phyloP scores from a whole-genome alignment of 2,329 filamentous ascomycete species.

The Alternaria panax region DNA sequence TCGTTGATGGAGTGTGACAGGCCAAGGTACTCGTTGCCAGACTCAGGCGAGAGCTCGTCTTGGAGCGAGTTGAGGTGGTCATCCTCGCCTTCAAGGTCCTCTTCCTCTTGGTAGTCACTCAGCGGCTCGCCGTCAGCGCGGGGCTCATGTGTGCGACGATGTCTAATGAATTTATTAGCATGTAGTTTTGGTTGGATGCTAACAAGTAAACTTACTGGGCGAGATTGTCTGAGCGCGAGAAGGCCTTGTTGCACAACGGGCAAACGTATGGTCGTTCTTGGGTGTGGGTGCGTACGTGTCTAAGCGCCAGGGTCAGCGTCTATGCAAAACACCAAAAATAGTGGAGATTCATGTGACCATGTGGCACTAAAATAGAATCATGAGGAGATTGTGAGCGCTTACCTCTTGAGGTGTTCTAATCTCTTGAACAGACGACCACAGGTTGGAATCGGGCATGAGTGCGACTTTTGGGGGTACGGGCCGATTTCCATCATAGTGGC shows the following conservation, averaged over 20 bases:
- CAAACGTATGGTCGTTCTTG: slow-evolving; percentile 99
- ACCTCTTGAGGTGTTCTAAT: slow-evolving; percentile 98
- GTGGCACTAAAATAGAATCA: slow-evolving; percentile 20
- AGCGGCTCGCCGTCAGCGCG: slow-evolving; percentile 69
- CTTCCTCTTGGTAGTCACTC: slow-evolving; percentile 75
- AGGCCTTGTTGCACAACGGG: slow-evolving; percentile 97
- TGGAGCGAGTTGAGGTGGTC: slow-evolving; percentile 83
- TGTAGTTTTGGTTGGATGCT: slow-evolving; percentile 18
- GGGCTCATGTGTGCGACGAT: slow-evolving; percentile 82
- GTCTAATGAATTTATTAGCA: slow-evolving; percentile 60
- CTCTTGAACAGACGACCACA: slow-evolving; percentile 98
- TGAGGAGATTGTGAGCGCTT: slow-evolving; percentile 61
- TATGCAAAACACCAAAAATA: slow-evolving; percentile 51
- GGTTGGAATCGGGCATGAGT: slow-evolving; percentile 98
- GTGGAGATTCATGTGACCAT: slow-evolving; percentile 12
- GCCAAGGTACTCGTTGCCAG: slow-evolving; percentile 67
- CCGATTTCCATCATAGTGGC: slow-evolving; percentile 96
- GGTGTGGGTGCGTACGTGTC: slow-evolving; percentile 98
- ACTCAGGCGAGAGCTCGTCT: slow-evolving; percentile 78
- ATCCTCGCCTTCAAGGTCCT: slow-evolving; percentile 88
- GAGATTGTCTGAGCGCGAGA: slow-evolving; percentile 97
- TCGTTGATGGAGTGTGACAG: slow-evolving; percentile 45
- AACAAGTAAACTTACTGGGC: slow-evolving; percentile 74
- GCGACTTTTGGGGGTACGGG: slow-evolving; percentile 96
- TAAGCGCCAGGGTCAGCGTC: slow-evolving; percentile 63